A percentile compares a stretch with the other conserved stretches of the same genome.
Evolutionary conservation across 495 filamentous ascomycete species (phyloP).

Genomic region (Cercophora newfieldiana): DNA sequence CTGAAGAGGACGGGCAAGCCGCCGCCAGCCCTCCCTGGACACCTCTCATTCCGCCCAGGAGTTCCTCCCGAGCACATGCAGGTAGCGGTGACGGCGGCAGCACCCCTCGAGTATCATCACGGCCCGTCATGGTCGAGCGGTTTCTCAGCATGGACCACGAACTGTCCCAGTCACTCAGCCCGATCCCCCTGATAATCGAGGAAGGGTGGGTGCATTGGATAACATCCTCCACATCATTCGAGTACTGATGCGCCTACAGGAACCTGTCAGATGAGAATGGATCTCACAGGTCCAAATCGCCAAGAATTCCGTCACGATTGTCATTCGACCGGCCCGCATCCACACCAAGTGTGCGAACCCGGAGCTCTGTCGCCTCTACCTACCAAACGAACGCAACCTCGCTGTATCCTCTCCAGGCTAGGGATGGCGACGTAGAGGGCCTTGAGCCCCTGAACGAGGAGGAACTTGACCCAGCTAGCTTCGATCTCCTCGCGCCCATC

Average conservation of each 20-base stretch:
- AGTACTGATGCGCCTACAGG: neutral
- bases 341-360: neutral
- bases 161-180: neutral
- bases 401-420: constrained; percentile 42
- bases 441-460: constrained; percentile 52
- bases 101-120: neutral
- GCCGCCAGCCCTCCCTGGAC: neutral
- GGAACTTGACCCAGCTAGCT: constrained; percentile 50
- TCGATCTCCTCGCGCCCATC: constrained; percentile 50
- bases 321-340: neutral
- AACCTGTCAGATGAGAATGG: neutral
- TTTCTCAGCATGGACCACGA: neutral
- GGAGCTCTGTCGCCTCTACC: constrained; percentile 15
- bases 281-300: neutral
- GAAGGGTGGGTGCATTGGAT: neutral
- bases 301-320: neutral
- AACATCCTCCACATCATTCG: neutral
- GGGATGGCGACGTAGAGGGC: constrained; percentile 37
- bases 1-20: constrained; percentile 2
- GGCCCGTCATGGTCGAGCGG: neutral
- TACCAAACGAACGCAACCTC: constrained; percentile 28
- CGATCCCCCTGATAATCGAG: neutral
- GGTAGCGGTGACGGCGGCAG: neutral
- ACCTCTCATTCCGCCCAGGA: constrained; percentile 17
- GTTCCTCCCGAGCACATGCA: constrained; percentile 7